Evolutionary conservation across 2,329 filamentous ascomycete species (phyloP).

Genomic region (Fusarium zealandicum): DNA sequence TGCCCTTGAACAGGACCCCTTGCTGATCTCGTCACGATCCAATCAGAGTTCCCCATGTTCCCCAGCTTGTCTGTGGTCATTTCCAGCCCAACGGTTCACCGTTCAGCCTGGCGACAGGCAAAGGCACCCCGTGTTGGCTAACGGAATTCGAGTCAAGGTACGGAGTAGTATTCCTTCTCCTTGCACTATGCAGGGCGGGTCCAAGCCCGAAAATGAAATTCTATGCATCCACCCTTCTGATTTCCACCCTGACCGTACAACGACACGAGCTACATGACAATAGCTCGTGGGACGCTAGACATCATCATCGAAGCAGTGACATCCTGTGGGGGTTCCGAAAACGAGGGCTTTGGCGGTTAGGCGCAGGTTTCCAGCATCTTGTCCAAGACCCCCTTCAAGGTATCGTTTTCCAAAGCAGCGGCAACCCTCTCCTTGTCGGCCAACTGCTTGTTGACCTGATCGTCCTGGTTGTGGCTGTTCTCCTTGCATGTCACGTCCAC

Average conservation of each 20-base stretch:
- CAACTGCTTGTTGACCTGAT: conserved; percentile 96
- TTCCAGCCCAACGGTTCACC: conserved; percentile 25
- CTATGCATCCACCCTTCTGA: neutral
- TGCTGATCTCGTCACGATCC: conserved; percentile 18
- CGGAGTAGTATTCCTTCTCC: conserved; percentile 18
- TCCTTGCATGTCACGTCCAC: conserved; percentile 95
- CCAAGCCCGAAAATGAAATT: conserved; percentile 14
- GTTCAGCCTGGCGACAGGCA: conserved; percentile 13
- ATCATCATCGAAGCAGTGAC: too few relatives aligned
- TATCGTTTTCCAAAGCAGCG: conserved; percentile 92
- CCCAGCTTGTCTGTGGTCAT: conserved; percentile 3
- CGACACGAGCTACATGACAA: neutral
- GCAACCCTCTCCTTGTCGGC: conserved; percentile 96
- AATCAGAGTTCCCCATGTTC: conserved; percentile 27
- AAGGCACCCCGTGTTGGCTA: conserved; percentile 13
- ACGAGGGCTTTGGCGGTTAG: conserved; percentile 42
- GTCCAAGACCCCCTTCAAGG: conserved; percentile 83
- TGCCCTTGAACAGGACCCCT: conserved; percentile 17
- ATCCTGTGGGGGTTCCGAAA: too few relatives aligned
- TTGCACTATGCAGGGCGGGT: conserved; percentile 1
- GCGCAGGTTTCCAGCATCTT: conserved; percentile 93
- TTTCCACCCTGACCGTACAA: neutral
- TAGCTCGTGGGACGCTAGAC: too few relatives aligned
- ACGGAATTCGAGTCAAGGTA: conserved; percentile 26
- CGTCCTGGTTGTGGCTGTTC: conserved; percentile 92